phyloP scores from a whole-genome alignment of 2,329 filamentous ascomycete species.

The Venturia pyrina region DNA sequence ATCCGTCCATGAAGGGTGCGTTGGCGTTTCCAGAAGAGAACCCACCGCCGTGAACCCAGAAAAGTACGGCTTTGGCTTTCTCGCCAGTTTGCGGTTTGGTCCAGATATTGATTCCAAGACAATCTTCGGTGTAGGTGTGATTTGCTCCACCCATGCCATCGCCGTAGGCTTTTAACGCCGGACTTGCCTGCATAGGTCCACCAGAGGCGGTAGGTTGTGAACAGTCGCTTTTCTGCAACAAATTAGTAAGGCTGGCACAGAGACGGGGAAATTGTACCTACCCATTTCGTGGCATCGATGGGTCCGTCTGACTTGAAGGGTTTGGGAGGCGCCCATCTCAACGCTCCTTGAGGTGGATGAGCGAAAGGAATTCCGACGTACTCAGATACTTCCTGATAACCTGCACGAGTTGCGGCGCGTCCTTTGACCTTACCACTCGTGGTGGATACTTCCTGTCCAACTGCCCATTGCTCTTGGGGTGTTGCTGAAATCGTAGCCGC shows the following conservation, averaged over 20 bases:
- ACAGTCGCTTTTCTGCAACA: not conserved
- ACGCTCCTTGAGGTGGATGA: not conserved
- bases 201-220: not conserved
- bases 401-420: not conserved
- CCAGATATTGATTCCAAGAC: conserved; percentile 11
- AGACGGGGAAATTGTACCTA: not conserved
- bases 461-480: not conserved
- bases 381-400: conserved; percentile 8
- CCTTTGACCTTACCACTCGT: conserved; percentile 10
- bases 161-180: not conserved
- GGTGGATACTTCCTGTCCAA: conserved; percentile 9
- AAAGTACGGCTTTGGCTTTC: conserved; percentile 11
- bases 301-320: conserved; percentile 6
- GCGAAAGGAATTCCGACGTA: conserved; percentile 11
- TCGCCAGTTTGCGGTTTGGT: conserved; percentile 11
- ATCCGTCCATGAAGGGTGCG: conserved; percentile 3
- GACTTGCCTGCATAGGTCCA: not conserved
- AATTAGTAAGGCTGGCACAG: not conserved
- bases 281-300: conserved; percentile 12
- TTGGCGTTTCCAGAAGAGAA: conserved; percentile 9
- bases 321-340: conserved; percentile 10
- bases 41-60: conserved; percentile 11
- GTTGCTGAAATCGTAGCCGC: not conserved
- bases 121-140: conserved; percentile 7
- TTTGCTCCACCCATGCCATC: not conserved